Evolutionary conservation across 768 basidiomycete species (phyloP), one percentile per base, ranked within the genome.

Genomic region (Cantharellus anzutake): DNA sequence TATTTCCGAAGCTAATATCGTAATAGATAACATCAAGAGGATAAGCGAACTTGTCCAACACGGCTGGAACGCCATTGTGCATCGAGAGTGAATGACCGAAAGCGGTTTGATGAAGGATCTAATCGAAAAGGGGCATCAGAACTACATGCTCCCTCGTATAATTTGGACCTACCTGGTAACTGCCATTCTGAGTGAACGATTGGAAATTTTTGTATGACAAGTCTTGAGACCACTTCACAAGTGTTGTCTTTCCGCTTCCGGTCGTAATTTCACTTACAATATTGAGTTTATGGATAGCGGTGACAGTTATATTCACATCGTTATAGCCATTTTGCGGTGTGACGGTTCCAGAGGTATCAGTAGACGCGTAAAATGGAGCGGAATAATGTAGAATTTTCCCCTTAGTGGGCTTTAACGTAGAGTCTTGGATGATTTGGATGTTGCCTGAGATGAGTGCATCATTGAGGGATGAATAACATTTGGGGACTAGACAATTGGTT

Each of bases 131-230:
- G 35, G 35, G 42, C 34, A 41, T 63, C 20, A 42, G 14, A 11
- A 29, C 39, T 11, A 38, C n/a, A 7, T 2, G 44, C 44, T 7
- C 38, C 52, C 52, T 14, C 11, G 1, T 7, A 55, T 37, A 14
- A 37, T 59, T 29, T 57, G 40, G 14, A 51, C 48, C 20, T 52
- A 76, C 77, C 65, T 76, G 76, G n/a, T 66, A 63, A 40, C 60
- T 64, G 2, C 74, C 67, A 63, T 80, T 66, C 51, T 84, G 63
- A 56, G 78, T 67, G 65, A 80, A 84, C 61, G 72, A 74, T 66
- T 89, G 86, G 2, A 72, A 71, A 64, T 86, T 87, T 42, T 74
- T 72, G 65, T 78, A 88, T 42, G 71, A 59, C 58, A 86, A 68
- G 29, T 76, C 68, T 67, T 88, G 86, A n/a, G 74, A 67, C 72